These are phyloP conservation scores for Sordariomycetes sp. DNA, from an alignment of 2,329 filamentous ascomycete genomes.

Conservation along the genomic window DNA sequence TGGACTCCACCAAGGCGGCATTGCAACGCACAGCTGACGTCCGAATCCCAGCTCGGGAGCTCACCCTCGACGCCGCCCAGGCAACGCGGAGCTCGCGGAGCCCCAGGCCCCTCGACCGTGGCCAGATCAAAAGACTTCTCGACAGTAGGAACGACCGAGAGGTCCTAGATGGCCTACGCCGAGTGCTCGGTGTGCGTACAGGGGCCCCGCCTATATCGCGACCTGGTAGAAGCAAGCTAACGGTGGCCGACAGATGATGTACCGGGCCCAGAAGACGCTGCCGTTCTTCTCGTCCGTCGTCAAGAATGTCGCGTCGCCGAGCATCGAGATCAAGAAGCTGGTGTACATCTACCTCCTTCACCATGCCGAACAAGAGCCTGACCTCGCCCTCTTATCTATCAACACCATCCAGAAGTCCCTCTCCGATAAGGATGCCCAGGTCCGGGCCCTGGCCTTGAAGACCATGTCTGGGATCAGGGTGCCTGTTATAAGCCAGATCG, in stretches of 20 bases:
- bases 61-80: conserved; percentile 93
- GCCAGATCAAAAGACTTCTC: conserved; percentile 86
- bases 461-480: conserved; percentile 98
- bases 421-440: conserved; percentile 81
- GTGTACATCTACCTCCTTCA: conserved; percentile 98
- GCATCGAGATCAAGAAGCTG: conserved; percentile 91
- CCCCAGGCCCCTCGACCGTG: conserved; percentile 58
- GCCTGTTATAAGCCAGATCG: conserved; percentile 94
- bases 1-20: neutral
- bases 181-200: conserved; percentile 69
- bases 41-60: conserved; percentile 64
- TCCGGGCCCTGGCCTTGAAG: conserved; percentile 82
- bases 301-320: conserved; percentile 93
- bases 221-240: neutral
- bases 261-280: conserved; percentile 75
- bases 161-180: conserved; percentile 80
- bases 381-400: conserved; percentile 90
- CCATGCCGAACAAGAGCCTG: conserved; percentile 91
- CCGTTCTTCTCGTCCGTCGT: conserved; percentile 96
- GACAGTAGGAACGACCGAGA: conserved; percentile 92
- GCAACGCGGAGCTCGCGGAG: conserved; percentile 61
- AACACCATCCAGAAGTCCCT: conserved; percentile 98
- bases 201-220: neutral
- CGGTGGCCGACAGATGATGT: conserved; percentile 68
- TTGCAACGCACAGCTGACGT: neutral